Evolutionary conservation across 768 basidiomycete species (phyloP), one percentile per base, ranked within the genome.

Genomic region (Tylopilus intermedius): DNA sequence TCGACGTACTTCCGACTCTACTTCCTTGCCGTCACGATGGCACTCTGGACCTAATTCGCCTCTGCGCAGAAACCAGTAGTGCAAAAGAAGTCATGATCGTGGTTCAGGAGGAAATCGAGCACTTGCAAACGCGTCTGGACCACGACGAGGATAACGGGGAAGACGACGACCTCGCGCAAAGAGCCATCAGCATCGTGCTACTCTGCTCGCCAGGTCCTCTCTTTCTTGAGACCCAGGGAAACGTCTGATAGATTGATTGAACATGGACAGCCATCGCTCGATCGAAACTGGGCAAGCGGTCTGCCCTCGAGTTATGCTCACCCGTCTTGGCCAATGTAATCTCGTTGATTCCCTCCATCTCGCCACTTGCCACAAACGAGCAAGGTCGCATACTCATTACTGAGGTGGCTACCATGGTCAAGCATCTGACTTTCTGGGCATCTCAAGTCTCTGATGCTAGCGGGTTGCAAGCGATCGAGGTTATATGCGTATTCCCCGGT

Each of bases 51-150:
- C n/a, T 79, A 24, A 56, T 77, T 14, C 57, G 50, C n/a, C 22
- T 61, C 13, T 67, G 76, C 26, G 67, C 67, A 3, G 45, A 55
- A 37, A 47, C 62, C 2, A 59, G 58, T 13, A 78, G 66, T 47
- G 68, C 72, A 0, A 78, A 77, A 53, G 77, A 78, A 57, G 55
- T 72, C 22, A 46, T 76, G 38, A 71, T 78, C 45, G 72, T 72
- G 2, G 43, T 70, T 15, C 74, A 77, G 46, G 77, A 76, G 56
- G 58, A 57, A 6, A 50, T 72, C 29, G 78, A 76, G 54, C 51
- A 50, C 26, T 43, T 78, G 21, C 57, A 61, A 24, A 49, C 44
- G 4, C 39, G 14, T 49, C 24, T 53, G 37, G 48, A 61, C 49
- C 47, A 49, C 22, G 58, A 59, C 11, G 62, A 58, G 4, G 62